These are phyloP conservation scores for Erythrophleum ivorense DNA, from an alignment of 331 rosid species.

Conservation along the genomic window DNA sequence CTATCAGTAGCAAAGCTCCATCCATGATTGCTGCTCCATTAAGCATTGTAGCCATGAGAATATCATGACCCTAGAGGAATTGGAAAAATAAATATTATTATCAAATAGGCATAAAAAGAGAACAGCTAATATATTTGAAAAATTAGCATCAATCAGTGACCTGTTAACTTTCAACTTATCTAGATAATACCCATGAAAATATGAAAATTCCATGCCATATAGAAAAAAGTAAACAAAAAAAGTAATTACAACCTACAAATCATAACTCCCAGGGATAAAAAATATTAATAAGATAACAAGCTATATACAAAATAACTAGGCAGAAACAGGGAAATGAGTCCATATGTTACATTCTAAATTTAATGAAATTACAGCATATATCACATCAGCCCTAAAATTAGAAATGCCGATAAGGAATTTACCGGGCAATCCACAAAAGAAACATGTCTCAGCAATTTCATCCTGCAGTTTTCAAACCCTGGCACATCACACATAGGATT, in stretches of 20 bases:
- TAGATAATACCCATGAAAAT: not conserved
- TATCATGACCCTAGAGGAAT: conserved; percentile 79
- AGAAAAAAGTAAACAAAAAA: not conserved
- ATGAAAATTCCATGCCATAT: not conserved
- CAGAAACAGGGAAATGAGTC: not conserved
- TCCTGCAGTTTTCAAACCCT: conserved; percentile 68
- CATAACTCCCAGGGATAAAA: not conserved
- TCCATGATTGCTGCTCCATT: conserved; percentile 98
- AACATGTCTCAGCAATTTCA: conserved; percentile 73
- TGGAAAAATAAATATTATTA: conserved; percentile 7
- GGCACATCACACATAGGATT: conserved; percentile 65
- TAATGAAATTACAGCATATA: not conserved
- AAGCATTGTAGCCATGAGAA: conserved; percentile 99
- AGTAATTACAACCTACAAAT: too few relatives aligned
- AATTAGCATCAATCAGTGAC: not conserved
- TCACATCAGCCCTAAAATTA: not conserved
- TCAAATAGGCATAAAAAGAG: not conserved
- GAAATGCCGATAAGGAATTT: conserved; percentile 21
- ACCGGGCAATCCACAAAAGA: conserved; percentile 76
- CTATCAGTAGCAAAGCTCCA: conserved; percentile 88
- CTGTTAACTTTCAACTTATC: not conserved
- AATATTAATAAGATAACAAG: not conserved
- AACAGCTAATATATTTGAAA: not conserved
- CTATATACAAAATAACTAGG: not conserved
- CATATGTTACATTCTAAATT: not conserved